phyloP scores from a whole-genome alignment of 176 grass and related monocot genomes.

The Carex littledalei region DNA sequence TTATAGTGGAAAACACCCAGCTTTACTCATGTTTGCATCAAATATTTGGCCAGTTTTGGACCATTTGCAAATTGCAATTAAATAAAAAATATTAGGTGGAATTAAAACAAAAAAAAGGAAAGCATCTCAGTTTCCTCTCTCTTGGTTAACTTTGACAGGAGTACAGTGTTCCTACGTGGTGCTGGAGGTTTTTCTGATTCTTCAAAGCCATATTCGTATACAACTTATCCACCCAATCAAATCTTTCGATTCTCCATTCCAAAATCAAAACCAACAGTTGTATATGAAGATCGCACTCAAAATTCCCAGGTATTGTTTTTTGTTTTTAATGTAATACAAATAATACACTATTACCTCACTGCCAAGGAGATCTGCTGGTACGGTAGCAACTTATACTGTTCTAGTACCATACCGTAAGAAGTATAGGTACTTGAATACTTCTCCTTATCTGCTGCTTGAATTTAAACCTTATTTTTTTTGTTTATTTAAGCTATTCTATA shows the following conservation, averaged over 20 bases:
- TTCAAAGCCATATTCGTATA: constrained; percentile 52
- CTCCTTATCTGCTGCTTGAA: neutral
- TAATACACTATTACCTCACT: neutral
- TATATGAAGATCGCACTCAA: constrained; percentile 65
- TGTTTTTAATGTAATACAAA: neutral
- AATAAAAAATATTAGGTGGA: neutral
- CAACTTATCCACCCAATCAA: constrained; percentile 65
- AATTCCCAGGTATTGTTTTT: constrained; percentile 52
- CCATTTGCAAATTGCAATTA: neutral
- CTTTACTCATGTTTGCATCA: neutral
- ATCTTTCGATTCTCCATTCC: constrained; percentile 62
- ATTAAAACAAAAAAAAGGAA: neutral
- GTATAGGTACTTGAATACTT: neutral
- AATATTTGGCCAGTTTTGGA: neutral
- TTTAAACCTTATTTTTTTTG: constrained; percentile 5
- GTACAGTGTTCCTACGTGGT: constrained; percentile 71
- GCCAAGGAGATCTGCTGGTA: neutral
- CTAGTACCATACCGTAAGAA: neutral
- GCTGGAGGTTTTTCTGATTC: constrained; percentile 93
- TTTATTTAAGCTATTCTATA: constrained; percentile 9
- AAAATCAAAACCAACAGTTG: constrained; percentile 41
- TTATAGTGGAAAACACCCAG: neutral
- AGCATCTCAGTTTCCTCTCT: neutral
- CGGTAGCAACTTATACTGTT: neutral
- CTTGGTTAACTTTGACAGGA: constrained; percentile 37